phyloP scores from a whole-genome alignment of 768 basidiomycete genomes.

The Leccinum barrowsii region DNA sequence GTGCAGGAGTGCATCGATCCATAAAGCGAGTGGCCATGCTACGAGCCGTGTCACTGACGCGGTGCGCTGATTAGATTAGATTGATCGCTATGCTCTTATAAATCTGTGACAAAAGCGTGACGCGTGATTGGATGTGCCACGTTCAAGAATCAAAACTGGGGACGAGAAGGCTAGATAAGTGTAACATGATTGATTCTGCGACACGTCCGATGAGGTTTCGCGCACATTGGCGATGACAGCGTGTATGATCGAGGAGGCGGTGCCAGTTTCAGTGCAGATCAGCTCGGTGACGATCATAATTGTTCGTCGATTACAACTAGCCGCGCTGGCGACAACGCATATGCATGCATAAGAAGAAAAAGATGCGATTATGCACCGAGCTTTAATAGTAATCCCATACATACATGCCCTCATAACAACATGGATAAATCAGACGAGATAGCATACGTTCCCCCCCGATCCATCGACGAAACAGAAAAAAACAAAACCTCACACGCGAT shows the following conservation, averaged over 20 bases:
- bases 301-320: not conserved
- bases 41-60: too few species aligned
- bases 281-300: not conserved
- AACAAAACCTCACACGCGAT: not conserved
- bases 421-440: conserved; percentile 18
- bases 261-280: not conserved
- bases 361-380: not conserved
- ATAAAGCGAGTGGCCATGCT: too few species aligned
- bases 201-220: not conserved
- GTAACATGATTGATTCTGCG: not conserved
- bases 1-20: too few species aligned
- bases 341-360: not conserved
- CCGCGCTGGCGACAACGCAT: not conserved
- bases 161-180: too few species aligned
- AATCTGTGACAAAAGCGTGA: too few species aligned
- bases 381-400: conserved; percentile 7
- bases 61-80: too few species aligned
- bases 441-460: not conserved
- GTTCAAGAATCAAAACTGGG: too few species aligned
- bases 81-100: too few species aligned
- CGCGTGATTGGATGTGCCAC: too few species aligned
- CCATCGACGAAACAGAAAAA: not conserved
- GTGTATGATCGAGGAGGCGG: not conserved
- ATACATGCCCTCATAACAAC: conserved; percentile 9
- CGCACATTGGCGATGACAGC: not conserved